Base-by-base conservation (phyloP, 2,329 filamentous ascomycete species). In the Diaporthe velutina region DNA sequence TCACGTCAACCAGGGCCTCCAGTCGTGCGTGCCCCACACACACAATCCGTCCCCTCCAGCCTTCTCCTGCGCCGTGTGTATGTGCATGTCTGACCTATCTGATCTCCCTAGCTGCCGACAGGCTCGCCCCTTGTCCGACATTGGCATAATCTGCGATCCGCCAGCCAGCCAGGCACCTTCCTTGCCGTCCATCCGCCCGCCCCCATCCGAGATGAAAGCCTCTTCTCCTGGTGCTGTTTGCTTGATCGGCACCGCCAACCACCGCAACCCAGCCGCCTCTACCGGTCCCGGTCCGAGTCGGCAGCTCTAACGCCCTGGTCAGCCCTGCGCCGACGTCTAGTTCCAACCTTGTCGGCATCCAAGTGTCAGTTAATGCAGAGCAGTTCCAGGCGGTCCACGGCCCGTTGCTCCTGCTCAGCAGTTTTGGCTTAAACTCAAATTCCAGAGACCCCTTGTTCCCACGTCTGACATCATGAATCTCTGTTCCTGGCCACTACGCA, bases 201-300 rank as follows among this genome's bases (percentile, higher is more conserved):
- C 42, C 2, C 60, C 19, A n/a, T 35, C 61, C 42, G 61, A 66
- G 40, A 66, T 38, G 64, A 38, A 48, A 35, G 13, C 64, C 30
- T 25, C 30, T n/a, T 40, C 64, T 48, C 28, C 25, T 38, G 33
- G n/a, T 52, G 48, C 45, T 25, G 19, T 38, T 52, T 67, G 64
- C 64, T 45, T 67, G 64, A 67, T 67, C 64, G 22, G 45, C 64
- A 67, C 30, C 42, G 60, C 60, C 60, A 64, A 45, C 38, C 22
- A 50, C 25, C 40, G 61, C 64, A 42, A 48, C 40, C 3, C 40
- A 64, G 17, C 60, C 40, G 17, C 42, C 42, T 67, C 64, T 52
- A n/a, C 64, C 64, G 64, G 64, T 12, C 45, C 64, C 64, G 64
- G 45, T 67, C 30, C 64, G 64, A 30, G 25, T 50, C 64, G 40